A percentile compares a stretch with the other conserved stretches of the same genome.
These are phyloP conservation scores for Linanthus parryae DNA, from an alignment of 148 eudicot genomes.

Conservation along the genomic window DNA sequence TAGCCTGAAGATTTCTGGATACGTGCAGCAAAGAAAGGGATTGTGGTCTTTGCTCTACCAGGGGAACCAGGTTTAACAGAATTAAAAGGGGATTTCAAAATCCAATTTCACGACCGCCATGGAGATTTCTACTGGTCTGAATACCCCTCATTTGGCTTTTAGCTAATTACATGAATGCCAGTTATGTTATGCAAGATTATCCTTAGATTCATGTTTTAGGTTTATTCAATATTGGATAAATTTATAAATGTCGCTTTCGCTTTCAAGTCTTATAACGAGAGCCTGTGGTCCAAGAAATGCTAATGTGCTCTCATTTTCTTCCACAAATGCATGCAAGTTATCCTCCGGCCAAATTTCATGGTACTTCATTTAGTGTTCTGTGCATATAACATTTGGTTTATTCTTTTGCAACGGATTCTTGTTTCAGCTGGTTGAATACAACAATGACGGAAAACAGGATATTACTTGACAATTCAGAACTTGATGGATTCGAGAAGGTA, in stretches of 20 bases:
- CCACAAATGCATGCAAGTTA: background rate
- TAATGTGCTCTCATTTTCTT: background rate
- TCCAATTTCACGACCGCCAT: constrained; percentile 87
- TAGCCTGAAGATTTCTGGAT: constrained; percentile 99
- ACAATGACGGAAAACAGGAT: constrained; percentile 71
- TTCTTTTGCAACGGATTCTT: background rate
- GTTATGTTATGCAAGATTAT: no score
- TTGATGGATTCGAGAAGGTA: constrained; percentile 92
- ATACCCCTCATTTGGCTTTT: constrained; percentile 1
- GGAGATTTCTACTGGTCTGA: constrained; percentile 94
- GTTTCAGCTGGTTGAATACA: constrained; percentile 90
- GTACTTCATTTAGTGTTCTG: no score
- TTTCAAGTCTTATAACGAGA: background rate
- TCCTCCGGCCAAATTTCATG: no score
- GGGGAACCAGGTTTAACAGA: constrained; percentile 88
- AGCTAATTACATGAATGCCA: no score
- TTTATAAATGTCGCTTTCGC: background rate
- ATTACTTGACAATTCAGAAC: constrained; percentile 42
- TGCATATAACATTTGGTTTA: background rate
- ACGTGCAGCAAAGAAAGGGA: constrained; percentile 64
- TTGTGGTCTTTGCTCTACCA: constrained; percentile 86
- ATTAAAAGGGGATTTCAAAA: constrained; percentile 78
- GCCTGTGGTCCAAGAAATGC: no score
- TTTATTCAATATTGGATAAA: background rate
- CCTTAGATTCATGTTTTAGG: background rate